Conservation (phyloP, 2,329 filamentous ascomycete species). For the Colletotrichum liriopes region DNA sequence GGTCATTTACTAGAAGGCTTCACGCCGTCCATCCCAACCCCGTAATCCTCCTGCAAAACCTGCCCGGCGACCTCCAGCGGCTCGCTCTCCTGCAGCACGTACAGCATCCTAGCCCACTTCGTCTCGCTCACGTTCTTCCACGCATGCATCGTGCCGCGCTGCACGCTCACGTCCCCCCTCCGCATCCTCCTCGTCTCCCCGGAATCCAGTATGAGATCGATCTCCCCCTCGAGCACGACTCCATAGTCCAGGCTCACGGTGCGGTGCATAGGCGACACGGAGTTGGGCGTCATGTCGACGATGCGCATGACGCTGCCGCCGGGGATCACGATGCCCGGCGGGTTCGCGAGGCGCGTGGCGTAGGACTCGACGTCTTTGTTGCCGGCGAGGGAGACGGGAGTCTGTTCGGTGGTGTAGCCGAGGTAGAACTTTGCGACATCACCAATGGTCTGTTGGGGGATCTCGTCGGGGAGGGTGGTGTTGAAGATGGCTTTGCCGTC, state of each 20-base stretch:
- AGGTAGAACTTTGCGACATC: constrained; percentile 46
- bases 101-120: constrained; percentile 62
- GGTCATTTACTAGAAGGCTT: constrained; percentile 36
- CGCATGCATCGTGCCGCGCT: constrained; percentile 69
- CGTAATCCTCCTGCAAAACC: constrained; percentile 43
- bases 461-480: constrained; percentile 45
- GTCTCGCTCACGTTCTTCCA: constrained; percentile 64
- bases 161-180: constrained; percentile 69
- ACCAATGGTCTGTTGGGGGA: constrained; percentile 42
- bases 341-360: constrained; percentile 42
- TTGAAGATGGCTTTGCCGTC: constrained; percentile 55
- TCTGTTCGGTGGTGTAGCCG: constrained; percentile 48
- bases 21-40: constrained; percentile 44
- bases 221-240: constrained; percentile 67
- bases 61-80: constrained; percentile 32
- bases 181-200: constrained; percentile 63
- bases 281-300: constrained; percentile 62
- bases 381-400: constrained; percentile 45
- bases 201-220: constrained; percentile 67
- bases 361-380: constrained; percentile 47
- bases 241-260: constrained; percentile 71
- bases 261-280: constrained; percentile 63
- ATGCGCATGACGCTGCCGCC: constrained; percentile 62
- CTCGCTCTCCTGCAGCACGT: constrained; percentile 53
- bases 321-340: constrained; percentile 50